Evolutionary conservation across 2,329 filamentous ascomycete genomes (phyloP), one percentile per base, ranked within the genome.

Genomic region (Epichloe elymi): DNA sequence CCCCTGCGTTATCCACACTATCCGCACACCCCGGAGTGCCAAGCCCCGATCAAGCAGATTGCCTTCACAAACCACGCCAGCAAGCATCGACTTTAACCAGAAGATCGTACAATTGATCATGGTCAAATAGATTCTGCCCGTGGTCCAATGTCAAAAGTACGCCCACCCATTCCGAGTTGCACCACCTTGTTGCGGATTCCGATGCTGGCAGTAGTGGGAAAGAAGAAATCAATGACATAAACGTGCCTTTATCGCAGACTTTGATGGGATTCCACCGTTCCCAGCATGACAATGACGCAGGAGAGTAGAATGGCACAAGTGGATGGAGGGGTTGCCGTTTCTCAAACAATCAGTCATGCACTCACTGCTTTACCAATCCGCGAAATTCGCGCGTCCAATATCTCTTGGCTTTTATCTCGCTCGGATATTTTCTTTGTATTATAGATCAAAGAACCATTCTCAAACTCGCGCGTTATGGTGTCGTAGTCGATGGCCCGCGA

Each of bases 61-160:
- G 33, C 47, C 33, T 33, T 23, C 39, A n/a, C 40, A 49, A 19
- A 39, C 35, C 40, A 52, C 47, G 20, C n/a, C 41, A 12, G 26
- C 42, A 41, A 41, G 47, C 44, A 53, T 53, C 51, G 51, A 43
- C 43, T 45, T 50, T 53, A 44, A 38, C 43, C 41, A 46, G 48
- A 47, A 46, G 51, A 53, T 53, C 51, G 51, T 41, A 40, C 45
- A 50, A 50, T 50, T 26, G 15, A 4, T 35, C 42, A 50, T 52
- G 46, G 42, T 26, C 42, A 46, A 49, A 52, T 49, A 37, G 23
- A 30, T 44, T 49, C 19, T 23, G 46, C 43, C 19, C 47, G 43
- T 50, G 50, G 51, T 11, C 42, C 46, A 44, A 50, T 46, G 44
- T n/a, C 43, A 48, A 20, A 38, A 42, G n/a, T 6, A 14, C 33